Percentiles rank a stretch among this genome's conserved stretches.
Evolutionary conservation across 2,329 filamentous ascomycete genomes (phyloP).

Genomic region (Aspergillus viridinutans): DNA sequence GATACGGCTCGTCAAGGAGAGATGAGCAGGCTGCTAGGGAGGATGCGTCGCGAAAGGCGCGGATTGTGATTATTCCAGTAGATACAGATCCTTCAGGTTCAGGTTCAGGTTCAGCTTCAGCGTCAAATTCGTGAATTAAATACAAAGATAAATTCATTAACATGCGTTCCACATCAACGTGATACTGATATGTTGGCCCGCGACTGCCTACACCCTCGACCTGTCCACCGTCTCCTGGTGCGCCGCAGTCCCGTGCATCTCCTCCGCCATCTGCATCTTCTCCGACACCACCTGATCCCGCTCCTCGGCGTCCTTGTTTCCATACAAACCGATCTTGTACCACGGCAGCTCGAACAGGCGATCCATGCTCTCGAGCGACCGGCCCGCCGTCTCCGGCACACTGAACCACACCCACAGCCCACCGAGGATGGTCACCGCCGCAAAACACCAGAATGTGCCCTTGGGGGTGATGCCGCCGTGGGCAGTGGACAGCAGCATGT

Average conservation of each 20-base stretch:
- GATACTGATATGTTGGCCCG: background rate
- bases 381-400: constrained; percentile 67
- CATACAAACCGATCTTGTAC: constrained; percentile 63
- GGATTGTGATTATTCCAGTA: constrained; percentile 27
- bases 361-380: constrained; percentile 59
- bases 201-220: background rate
- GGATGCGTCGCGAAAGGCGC: constrained; percentile 19
- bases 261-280: constrained; percentile 20
- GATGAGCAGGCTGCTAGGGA: constrained; percentile 5
- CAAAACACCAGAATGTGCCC: constrained; percentile 76
- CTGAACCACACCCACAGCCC: constrained; percentile 68
- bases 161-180: too few species aligned
- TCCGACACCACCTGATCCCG: constrained; percentile 21
- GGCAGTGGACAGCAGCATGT: constrained; percentile 58
- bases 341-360: constrained; percentile 67
- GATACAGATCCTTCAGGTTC: background rate
- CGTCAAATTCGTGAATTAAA: background rate
- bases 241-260: constrained; percentile 8
- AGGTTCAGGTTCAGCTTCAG: background rate
- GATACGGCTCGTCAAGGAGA: background rate
- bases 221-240: constrained; percentile 17
- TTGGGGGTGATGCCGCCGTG: constrained; percentile 46
- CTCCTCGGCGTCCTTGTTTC: constrained; percentile 27
- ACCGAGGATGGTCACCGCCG: constrained; percentile 63
- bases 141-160: too few species aligned